Conservation (phyloP, 805 yeast species). For the Citeromyces matritensis region DNA sequence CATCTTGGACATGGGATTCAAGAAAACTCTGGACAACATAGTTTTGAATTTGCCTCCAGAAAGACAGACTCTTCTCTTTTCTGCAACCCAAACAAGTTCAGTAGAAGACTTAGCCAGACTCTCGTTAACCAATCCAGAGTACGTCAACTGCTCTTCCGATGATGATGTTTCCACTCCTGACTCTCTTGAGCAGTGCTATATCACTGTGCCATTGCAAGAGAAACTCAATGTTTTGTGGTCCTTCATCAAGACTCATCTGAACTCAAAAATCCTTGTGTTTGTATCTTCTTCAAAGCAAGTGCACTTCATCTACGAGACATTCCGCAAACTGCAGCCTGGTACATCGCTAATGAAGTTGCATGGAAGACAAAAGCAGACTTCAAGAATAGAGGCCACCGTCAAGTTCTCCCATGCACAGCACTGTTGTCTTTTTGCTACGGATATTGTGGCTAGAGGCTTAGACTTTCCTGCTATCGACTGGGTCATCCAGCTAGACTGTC, state of each 20-base stretch:
- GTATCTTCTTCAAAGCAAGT: constrained; percentile 84
- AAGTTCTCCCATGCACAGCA: constrained; percentile 68
- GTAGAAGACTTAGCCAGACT: constrained; percentile 73
- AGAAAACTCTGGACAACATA: constrained; percentile 68
- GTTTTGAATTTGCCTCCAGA: constrained; percentile 62
- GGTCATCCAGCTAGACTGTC: constrained; percentile 89
- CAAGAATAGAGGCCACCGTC: constrained; percentile 68
- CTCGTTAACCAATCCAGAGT: constrained; percentile 50
- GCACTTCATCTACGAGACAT: constrained; percentile 76
- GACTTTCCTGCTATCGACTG: constrained; percentile 90
- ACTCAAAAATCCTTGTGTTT: constrained; percentile 68
- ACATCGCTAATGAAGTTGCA: constrained; percentile 73
- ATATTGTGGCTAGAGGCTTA: constrained; percentile 82
- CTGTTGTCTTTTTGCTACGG: constrained; percentile 79
- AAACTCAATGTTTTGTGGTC: constrained; percentile 81
- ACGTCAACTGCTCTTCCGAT: constrained; percentile 27
- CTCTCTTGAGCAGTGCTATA: constrained; percentile 70
- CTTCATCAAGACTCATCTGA: constrained; percentile 71
- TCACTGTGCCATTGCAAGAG: constrained; percentile 56
- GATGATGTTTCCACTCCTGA: constrained; percentile 34
- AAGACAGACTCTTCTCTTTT: constrained; percentile 72
- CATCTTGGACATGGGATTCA: constrained; percentile 88
- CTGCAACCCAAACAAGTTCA: constrained; percentile 82
- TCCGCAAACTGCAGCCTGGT: constrained; percentile 84
- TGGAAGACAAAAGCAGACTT: constrained; percentile 84